Evolutionary conservation across 2,329 filamentous ascomycete genomes (phyloP), one percentile per base, ranked within the genome.

Genomic region (Ceratocystis cubensis): DNA sequence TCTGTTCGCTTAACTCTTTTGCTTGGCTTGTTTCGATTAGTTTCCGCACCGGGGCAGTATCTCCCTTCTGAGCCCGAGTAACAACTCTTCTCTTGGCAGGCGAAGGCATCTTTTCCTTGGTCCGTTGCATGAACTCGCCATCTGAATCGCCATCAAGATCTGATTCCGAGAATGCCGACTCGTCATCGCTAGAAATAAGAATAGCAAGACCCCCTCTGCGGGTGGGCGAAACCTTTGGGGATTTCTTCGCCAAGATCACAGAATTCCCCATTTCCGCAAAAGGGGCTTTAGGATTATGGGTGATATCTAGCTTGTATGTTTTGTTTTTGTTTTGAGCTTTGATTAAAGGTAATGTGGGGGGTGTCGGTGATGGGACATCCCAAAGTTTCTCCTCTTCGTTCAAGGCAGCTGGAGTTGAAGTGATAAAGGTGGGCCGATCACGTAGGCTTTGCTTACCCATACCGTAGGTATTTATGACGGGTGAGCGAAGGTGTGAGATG

Each of bases 181-280:
- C 56, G 17, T 61, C 25, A 44, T 65, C 66, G n/a, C 66, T 67
- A 8, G 62, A 67, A 28, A 67, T 67, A 5, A 65, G 17, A 5
- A 67, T 17, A 1, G 45, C 30, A 25, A 41, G 37, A 13, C 37
- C 10, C 37, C 37, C 37, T 15, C 10, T 15, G 13, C 10, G 28
- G 6, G 25, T 33, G 33, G 56, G 28, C 33, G 33, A 59, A 59
- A 59, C 13, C 2, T 17, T 30, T 10, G 28, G 33, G 0, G 56
- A 59, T 20, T 37, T n/a, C 4, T 20, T 20, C 20, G 20, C 20
- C 56, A 37, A 30, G 17, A 2, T 4, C 7, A 37, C 28, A 15
- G 48, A 5, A 22, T 25, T 22, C 20, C 22, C 28, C 56, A 59
- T 59, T 33, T 59, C 56, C 13, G 56, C 28, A 37, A 59, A 59